Evolutionary conservation across 305 asterid genomes (phyloP).

Genomic region (Striga hermonthica): DNA sequence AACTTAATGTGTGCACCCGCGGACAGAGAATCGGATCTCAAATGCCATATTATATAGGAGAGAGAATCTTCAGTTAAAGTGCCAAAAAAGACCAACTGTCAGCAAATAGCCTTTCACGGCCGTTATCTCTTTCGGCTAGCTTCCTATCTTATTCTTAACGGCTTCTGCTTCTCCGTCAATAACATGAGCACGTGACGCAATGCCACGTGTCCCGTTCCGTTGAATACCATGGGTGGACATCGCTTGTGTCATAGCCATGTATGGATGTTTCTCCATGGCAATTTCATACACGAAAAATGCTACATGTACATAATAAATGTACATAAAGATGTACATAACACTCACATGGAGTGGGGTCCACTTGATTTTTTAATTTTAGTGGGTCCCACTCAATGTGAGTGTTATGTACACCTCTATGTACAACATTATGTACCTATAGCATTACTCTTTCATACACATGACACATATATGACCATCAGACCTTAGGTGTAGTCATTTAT

Average conservation of each 20-base stretch:
- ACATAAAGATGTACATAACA: too few species aligned
- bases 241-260: neutral
- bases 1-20: conserved; percentile 6
- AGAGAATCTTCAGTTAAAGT: conserved; percentile 38
- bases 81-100: conserved; percentile 38
- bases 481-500: too few species aligned
- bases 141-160: conserved; percentile 22
- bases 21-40: conserved; percentile 31
- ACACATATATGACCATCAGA: too few species aligned
- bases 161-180: conserved; percentile 32
- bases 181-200: conserved; percentile 38
- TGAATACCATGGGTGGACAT: conserved; percentile 16
- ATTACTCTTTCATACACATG: too few species aligned
- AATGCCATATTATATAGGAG: conserved; percentile 39
- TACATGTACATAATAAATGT: too few species aligned
- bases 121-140: conserved; percentile 29
- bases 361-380: too few species aligned
- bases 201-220: conserved; percentile 37
- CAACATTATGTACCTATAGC: too few species aligned
- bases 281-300: too few species aligned
- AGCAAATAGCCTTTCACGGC: conserved; percentile 41
- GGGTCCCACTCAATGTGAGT: too few species aligned
- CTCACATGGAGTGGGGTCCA: too few species aligned
- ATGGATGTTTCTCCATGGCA: neutral
- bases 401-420: too few species aligned